Evolutionary conservation across 495 filamentous ascomycete genomes (phyloP).

Genomic region (Penicillium desertorum): DNA sequence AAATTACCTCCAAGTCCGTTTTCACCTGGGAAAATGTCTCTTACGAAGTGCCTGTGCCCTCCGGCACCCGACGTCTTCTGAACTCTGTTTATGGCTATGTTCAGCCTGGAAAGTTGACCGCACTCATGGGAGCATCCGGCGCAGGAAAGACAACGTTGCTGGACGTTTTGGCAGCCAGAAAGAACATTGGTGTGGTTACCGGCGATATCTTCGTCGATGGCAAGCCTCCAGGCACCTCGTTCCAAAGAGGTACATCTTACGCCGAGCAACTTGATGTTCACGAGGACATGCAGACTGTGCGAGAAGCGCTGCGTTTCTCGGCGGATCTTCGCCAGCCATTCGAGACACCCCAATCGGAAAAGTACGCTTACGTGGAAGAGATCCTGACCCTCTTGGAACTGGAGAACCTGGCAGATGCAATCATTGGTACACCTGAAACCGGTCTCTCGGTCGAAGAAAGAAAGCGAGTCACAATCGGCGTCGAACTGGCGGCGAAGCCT

Average conservation of each 20-base stretch:
- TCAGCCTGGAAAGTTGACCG: conserved; percentile 74
- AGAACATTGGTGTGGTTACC: conserved; percentile 73
- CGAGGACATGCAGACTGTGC: conserved; percentile 72
- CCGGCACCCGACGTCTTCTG: conserved; percentile 65
- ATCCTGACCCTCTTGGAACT: conserved; percentile 80
- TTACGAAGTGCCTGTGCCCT: conserved; percentile 68
- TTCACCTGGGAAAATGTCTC: conserved; percentile 54
- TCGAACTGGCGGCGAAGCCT: conserved; percentile 84
- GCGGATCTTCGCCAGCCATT: conserved; percentile 77
- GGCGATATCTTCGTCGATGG: conserved; percentile 79
- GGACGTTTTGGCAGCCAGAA: conserved; percentile 73
- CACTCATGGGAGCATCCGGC: conserved; percentile 83
- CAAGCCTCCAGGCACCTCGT: conserved; percentile 60
- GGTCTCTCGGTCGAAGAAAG: conserved; percentile 91
- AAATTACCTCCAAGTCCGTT: conserved; percentile 61
- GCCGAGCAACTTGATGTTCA: conserved; percentile 84
- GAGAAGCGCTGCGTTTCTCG: conserved; percentile 82
- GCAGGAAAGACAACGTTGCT: conserved; percentile 84
- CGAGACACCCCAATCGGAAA: conserved; percentile 65
- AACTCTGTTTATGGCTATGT: conserved; percentile 76
- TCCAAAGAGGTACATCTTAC: conserved; percentile 78
- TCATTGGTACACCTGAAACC: conserved; percentile 71
- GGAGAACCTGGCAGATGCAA: conserved; percentile 78
- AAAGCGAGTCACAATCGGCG: conserved; percentile 87
- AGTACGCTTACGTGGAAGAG: conserved; percentile 80